Base-by-base conservation (phyloP, 2,329 filamentous ascomycete genomes). In the Helotiales sp. region DNA sequence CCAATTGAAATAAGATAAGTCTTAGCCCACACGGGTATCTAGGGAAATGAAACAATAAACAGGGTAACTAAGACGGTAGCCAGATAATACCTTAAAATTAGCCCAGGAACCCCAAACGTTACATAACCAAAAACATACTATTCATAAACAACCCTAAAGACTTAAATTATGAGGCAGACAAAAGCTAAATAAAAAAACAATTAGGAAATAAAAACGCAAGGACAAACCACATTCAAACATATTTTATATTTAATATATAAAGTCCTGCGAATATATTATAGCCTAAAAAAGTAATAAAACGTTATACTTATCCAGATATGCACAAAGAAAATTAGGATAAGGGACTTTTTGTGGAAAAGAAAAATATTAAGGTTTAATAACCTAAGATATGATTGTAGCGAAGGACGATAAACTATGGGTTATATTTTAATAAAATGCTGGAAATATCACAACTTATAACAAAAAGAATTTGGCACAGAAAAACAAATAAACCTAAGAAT, bases 1-100 rank as follows among this genome's bases (percentile, higher is more conserved):
- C 37, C 28, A 10, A 45, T 69, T 10, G 65, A 70, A 43, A 49
- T 70, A 30, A 64, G n/a, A n/a, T n/a, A n/a, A n/a, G n/a, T n/a
- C n/a, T n/a, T n/a, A n/a, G n/a, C n/a, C n/a, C n/a, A n/a, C n/a
- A n/a, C n/a, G n/a, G n/a, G n/a, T n/a, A n/a, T n/a, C n/a, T n/a
- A n/a, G n/a, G n/a, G n/a, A n/a, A n/a, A n/a, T n/a, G n/a, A n/a
- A n/a, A n/a, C n/a, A n/a, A n/a, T n/a, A n/a, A n/a, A n/a, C n/a
- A n/a, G n/a, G n/a, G n/a, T n/a, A n/a, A n/a, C n/a, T n/a, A n/a
- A n/a, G n/a, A n/a, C n/a, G n/a, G n/a, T n/a, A 55, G 50, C 50
- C 50, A 55, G 17, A 55, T n/a, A 55, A 55, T 4, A 55, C 6
- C 6, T 30, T 13, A 22, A 22, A 55, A 22, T 10, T 55, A 55